Base-by-base conservation (phyloP, 139 green algal genomes). In the Tetradesmus obliquus region DNA sequence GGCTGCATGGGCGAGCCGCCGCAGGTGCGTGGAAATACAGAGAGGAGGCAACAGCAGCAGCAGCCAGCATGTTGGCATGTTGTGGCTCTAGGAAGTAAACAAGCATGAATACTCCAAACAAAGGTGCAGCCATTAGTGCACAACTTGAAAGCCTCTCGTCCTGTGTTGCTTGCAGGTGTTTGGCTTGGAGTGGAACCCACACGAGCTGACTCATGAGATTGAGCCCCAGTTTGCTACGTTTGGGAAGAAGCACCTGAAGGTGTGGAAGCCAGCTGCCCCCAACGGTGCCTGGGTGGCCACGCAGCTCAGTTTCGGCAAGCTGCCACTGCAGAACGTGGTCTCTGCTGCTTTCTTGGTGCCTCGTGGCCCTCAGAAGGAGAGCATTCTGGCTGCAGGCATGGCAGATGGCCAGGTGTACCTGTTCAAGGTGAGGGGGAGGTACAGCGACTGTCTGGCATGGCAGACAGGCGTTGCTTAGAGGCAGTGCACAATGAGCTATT, bases 131-230 rank as follows among this genome's bases (percentile, higher is more conserved):
- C 32, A 45, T 45, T 45, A 45, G 32, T 45, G 32, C 32, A 45
- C 32, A 45, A 45, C 32, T 45, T 45, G 32, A 45, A 45, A 45
- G 57, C 57, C 7, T 66, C 8, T 7, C 57, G 7, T 66, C 7
- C 8, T 66, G 57, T 66, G 57, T 24, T 3, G n/a, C 55, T 12
- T 82, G 15, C 86, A 96, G 93, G 95, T 97, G 88, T 97, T 96
- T 94, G 96, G 96, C 55, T 83, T 95, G n/a, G 93, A 95, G 91
- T 97, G 94, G 94, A 95, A 97, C 88, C 93, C 93, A 0, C 94
- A 96, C 81, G 89, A 94, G 60, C 79, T 88, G 20, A 90, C 55
- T 58, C 55, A 95, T n/a, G 22, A 54, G 13, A 17, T 60, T 8
- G 88, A 88, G 66, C 90, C 85, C 1, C 45, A 71, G 45, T 97